These are phyloP conservation scores for Apophysomyces elegans DNA, from an alignment of 371 early-diverging fungal species.

Conservation along the genomic window DNA sequence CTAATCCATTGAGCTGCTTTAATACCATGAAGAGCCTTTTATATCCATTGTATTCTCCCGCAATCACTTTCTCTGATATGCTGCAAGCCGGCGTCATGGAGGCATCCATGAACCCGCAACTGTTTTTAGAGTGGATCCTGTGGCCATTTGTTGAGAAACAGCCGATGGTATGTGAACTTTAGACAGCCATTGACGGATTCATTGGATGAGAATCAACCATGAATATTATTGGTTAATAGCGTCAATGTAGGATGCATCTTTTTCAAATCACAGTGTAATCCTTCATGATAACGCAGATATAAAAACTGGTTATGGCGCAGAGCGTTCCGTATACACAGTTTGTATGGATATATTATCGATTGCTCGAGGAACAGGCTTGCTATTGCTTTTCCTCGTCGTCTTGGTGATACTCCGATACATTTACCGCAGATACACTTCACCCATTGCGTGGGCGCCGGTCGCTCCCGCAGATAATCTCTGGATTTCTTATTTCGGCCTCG, in stretches of 20 bases:
- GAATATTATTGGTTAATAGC: constrained; percentile 10
- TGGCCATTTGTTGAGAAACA: not conserved
- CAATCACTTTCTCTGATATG: no score
- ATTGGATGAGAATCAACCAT: constrained; percentile 13
- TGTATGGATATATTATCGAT: not conserved
- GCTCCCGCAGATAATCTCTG: constrained; percentile 35
- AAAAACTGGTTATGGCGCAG: not conserved
- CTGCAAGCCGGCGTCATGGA: not conserved
- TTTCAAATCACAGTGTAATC: not conserved
- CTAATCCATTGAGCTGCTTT: no score
- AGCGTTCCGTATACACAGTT: not conserved
- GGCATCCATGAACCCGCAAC: not conserved
- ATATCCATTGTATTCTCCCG: no score
- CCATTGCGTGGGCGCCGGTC: constrained; percentile 33
- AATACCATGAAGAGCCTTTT: no score
- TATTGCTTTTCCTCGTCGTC: constrained; percentile 6
- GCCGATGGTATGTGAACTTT: not conserved
- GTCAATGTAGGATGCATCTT: not conserved
- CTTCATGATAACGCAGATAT: not conserved
- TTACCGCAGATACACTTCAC: constrained; percentile 30
- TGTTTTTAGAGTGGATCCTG: not conserved
- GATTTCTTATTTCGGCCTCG: constrained; percentile 41
- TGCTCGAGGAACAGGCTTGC: not conserved
- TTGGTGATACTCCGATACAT: constrained; percentile 15
- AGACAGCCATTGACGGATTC: constrained; percentile 12